phyloP scores from a whole-genome alignment of 2,329 filamentous ascomycete genomes.

The Aspergillus carbonarius region DNA sequence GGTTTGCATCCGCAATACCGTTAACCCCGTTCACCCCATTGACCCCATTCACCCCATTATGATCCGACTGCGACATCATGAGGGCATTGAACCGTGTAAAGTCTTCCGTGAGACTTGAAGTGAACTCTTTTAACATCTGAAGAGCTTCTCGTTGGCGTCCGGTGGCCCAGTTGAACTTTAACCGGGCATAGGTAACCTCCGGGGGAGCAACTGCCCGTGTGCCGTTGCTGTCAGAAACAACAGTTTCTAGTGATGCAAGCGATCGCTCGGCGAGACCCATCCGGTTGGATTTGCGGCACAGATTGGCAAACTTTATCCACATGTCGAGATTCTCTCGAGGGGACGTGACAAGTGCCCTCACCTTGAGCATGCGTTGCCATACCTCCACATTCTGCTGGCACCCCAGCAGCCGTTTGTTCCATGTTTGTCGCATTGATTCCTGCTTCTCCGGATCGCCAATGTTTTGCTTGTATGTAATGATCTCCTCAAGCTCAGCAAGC shows the following conservation, averaged over 20 bases:
- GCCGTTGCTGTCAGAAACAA: slow-evolving; percentile 52
- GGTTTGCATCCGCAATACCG: slow-evolving; percentile 43
- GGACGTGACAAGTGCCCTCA: slow-evolving; percentile 86
- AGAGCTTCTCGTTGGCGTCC: slow-evolving; percentile 66
- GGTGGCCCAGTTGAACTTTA: slow-evolving; percentile 95
- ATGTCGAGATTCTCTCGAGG: slow-evolving; percentile 95
- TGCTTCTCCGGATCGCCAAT: slow-evolving; percentile 77
- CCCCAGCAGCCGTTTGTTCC: slow-evolving; percentile 91
- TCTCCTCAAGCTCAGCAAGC: slow-evolving; percentile 96
- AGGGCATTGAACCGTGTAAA: slow-evolving; percentile 49
- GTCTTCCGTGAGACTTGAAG: slow-evolving; percentile 59
- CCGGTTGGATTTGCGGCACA: slow-evolving; percentile 93
- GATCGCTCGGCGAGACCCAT: slow-evolving; percentile 96
- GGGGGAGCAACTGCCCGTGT: slow-evolving; percentile 52
- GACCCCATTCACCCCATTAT: slow-evolving; percentile 47
- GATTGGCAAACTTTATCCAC: slow-evolving; percentile 99
- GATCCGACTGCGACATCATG: slow-evolving; percentile 36
- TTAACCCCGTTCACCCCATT: slow-evolving; percentile 55
- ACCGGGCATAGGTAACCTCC: slow-evolving; percentile 90
- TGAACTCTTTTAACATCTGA: slow-evolving; percentile 62
- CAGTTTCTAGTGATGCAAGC: slow-evolving; percentile 82
- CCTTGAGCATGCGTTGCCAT: slow-evolving; percentile 97
- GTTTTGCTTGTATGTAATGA: slow-evolving; percentile 96
- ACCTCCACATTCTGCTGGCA: slow-evolving; percentile 97
- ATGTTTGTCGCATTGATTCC: slow-evolving; percentile 86